Evolutionary conservation across 495 filamentous ascomycete species (phyloP), one percentile per base, ranked within the genome.

Genomic region (Penicillium canescens): DNA sequence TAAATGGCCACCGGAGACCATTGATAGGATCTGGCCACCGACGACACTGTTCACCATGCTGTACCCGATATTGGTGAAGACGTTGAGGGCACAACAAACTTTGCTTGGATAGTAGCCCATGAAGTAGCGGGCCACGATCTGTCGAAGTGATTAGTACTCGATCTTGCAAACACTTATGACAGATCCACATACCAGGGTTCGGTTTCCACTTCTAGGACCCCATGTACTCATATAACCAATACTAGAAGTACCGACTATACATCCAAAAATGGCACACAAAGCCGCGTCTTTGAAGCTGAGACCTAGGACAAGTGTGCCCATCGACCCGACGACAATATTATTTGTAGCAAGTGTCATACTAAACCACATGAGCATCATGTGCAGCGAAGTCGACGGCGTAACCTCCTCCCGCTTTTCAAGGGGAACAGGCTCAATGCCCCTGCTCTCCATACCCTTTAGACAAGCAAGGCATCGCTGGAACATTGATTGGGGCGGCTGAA

Each of bases 21-120:
- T 78, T 20, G 78, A 83, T 33, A 86, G 59, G 46, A 88, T 66
- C 60, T 85, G 73, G 18, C 83, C 74, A 46, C 78, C 74, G 42
- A 83, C 62, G 44, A 76, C 67, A 42, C 75, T 79, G 59, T 82
- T 81, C 55, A 91, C 79, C 70, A 89, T 80, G 37, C 78, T 74
- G 52, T 89, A 91, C 4, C 87, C 88, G 24, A 90, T 56, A 62
- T 88, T 80, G 31, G 88, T 79, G 39, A 91, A 79, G 11, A 91
- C 73, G 51, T 90, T 90, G 20, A 92, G 68, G 1, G 85, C 28
- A 28, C 81, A 82, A 47, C 86, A 82, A 9, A 90, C 55, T 68
- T 89, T 91, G 41, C 81, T 80, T 1, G 89, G 88, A 70, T 85
- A 90, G 70, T 87, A 91, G 6, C 89, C 89, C 86, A 91, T 91